A percentile compares a stretch with the other conserved stretches of the same genome.
Conservation (phyloP, 1,284 basidiomycete genomes). For the Heterobasidion irregulare region DNA sequence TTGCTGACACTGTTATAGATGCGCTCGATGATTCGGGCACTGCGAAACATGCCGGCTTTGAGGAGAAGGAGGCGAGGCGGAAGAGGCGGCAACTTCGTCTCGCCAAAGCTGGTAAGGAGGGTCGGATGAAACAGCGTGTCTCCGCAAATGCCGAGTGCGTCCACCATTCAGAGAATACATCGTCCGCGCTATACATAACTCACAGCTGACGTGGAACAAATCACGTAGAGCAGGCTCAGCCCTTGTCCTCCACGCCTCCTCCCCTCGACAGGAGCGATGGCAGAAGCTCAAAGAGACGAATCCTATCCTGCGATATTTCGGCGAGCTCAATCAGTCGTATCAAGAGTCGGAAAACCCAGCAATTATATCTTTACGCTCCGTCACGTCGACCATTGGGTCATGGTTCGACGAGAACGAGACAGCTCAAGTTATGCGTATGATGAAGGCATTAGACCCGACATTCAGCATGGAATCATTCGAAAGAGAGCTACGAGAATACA, state of each 20-base stretch:
- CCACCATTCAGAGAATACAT: not conserved
- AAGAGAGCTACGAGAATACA: conserved; percentile 91
- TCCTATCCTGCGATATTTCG: conserved; percentile 58
- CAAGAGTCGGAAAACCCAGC: conserved; percentile 94
- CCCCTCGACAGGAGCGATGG: conserved; percentile 71
- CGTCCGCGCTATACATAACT: conserved; percentile 3
- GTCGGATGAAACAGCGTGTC: conserved; percentile 41
- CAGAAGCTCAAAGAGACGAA: conserved; percentile 68
- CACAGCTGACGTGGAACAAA: not conserved
- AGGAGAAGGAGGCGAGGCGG: conserved; percentile 84
- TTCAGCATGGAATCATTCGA: conserved; percentile 88
- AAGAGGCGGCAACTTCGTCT: conserved; percentile 67
- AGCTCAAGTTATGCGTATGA: conserved; percentile 83
- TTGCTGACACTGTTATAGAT: conserved; percentile 86
- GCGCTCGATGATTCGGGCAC: conserved; percentile 91
- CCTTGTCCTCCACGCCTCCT: conserved; percentile 77
- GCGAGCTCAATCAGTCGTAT: conserved; percentile 63
- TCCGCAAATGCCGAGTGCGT: conserved; percentile 75
- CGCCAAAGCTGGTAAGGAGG: conserved; percentile 73
- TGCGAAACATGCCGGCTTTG: conserved; percentile 89
- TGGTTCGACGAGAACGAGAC: conserved; percentile 99
- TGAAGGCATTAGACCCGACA: conserved; percentile 81
- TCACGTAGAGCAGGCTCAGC: conserved; percentile 70
- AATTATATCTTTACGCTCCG: conserved; percentile 71
- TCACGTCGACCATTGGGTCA: conserved; percentile 81